phyloP scores from a whole-genome alignment of 148 eudicot species.

The Diospyros kaki region DNA sequence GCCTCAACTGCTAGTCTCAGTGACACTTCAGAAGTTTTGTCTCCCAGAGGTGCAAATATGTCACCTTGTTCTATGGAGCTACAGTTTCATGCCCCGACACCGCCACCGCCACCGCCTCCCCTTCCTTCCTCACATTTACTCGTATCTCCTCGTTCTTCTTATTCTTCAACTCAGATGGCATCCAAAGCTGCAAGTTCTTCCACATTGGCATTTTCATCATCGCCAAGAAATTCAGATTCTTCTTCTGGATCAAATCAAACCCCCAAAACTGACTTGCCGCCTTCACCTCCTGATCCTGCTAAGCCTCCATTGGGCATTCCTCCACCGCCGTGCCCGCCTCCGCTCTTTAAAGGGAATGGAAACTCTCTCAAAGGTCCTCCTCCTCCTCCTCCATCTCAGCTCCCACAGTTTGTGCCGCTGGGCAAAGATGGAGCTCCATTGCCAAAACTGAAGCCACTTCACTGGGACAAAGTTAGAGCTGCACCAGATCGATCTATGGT shows the following conservation, averaged over 20 bases:
- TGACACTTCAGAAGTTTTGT: slow-evolving; percentile 37
- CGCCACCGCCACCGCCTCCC: slow-evolving; percentile 44
- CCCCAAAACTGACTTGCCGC: slow-evolving; percentile 1
- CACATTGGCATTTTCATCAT: slow-evolving; percentile 6
- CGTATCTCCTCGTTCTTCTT: slow-evolving; percentile 21
- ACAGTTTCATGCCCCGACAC: too few relatives aligned
- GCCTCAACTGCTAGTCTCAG: slow-evolving; percentile 49
- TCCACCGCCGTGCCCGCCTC: slow-evolving; percentile 48
- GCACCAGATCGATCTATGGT: slow-evolving; percentile 83
- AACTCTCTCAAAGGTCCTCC: slow-evolving; percentile 42
- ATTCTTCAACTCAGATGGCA: slow-evolving; percentile 13
- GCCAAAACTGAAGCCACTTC: slow-evolving; percentile 93
- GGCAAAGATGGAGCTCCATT: slow-evolving; percentile 84
- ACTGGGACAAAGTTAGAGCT: slow-evolving; percentile 99
- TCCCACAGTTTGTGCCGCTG: slow-evolving; percentile 27
- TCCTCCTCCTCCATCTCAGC: slow-evolving; percentile 54
- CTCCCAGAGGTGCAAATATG: slow-evolving; percentile 26
- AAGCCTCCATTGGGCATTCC: slow-evolving; percentile 36
- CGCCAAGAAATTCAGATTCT: slow-evolving; percentile 24
- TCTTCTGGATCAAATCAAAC: slow-evolving; percentile 31
- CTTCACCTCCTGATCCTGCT: slow-evolving; percentile 20
- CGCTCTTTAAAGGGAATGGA: slow-evolving; percentile 27
- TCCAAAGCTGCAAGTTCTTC: slow-evolving; percentile 18
- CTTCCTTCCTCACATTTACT: slow-evolving; percentile 44
- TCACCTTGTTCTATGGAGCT: slow-evolving; percentile 9